These are phyloP conservation scores for Panaeolus cyanescens DNA, from an alignment of 768 basidiomycete genomes.

Conservation along the genomic window DNA sequence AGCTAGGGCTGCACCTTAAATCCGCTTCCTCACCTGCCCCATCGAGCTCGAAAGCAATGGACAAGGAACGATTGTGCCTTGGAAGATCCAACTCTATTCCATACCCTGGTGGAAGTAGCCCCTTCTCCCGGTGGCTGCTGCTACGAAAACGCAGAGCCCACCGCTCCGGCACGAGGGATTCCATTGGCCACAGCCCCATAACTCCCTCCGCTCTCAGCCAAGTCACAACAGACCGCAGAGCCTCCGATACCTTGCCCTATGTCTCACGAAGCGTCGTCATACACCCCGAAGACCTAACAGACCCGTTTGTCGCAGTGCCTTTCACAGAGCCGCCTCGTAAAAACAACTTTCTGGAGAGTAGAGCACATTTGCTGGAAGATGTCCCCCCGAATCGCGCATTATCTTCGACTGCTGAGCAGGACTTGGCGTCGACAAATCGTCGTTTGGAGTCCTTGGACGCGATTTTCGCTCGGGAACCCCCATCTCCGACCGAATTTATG, in stretches of 20 bases:
- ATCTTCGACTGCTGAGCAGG: not conserved
- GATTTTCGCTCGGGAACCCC: not conserved
- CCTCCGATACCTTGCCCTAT: not conserved
- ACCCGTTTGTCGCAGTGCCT: not conserved
- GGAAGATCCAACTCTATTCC: constrained; percentile 1
- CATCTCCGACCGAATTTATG: constrained; percentile 2
- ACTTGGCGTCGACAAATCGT: not conserved
- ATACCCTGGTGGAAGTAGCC: not conserved
- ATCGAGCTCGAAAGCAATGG: not conserved
- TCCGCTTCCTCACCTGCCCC: not conserved
- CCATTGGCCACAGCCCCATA: not conserved
- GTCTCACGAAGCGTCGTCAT: not conserved
- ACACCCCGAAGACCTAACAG: not conserved
- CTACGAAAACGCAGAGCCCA: not conserved
- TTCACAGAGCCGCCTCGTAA: not conserved
- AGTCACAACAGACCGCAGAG: not conserved
- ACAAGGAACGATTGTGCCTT: not conserved
- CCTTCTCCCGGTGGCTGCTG: not conserved
- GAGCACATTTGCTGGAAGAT: not conserved
- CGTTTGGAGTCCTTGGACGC: not conserved
- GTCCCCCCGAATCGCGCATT: not conserved
- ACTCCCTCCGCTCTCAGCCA: not conserved
- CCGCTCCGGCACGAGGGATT: not conserved
- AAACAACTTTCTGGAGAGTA: not conserved
- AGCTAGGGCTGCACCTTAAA: not conserved